A percentile compares a stretch with the other conserved stretches of the same genome.
These are phyloP conservation scores for Fusarium buharicum DNA, from an alignment of 2,329 filamentous ascomycete genomes.

Conservation along the genomic window DNA sequence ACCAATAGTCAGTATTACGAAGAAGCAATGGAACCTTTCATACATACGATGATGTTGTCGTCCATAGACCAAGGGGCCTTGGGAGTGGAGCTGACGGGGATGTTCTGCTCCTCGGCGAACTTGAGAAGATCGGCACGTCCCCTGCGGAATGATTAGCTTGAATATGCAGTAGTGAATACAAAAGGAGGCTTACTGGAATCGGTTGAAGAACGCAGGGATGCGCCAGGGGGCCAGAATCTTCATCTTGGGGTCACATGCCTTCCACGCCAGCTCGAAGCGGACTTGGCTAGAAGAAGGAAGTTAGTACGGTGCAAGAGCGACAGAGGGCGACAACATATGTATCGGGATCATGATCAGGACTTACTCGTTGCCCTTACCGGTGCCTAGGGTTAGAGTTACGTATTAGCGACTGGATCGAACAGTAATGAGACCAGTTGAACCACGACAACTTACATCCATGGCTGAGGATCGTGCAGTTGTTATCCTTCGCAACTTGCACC, in stretches of 20 bases:
- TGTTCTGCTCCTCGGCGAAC: conserved; percentile 73
- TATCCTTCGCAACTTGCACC: conserved; percentile 49
- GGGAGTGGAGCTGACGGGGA: conserved; percentile 79
- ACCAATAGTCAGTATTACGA: too few relatives aligned
- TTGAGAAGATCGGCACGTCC: conserved; percentile 69
- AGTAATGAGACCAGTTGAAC: conserved; percentile 61
- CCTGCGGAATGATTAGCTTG: not conserved
- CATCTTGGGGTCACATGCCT: conserved; percentile 67
- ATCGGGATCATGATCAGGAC: too few relatives aligned
- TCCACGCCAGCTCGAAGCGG: conserved; percentile 53
- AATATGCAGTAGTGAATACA: conserved; percentile 1
- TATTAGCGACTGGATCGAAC: too few relatives aligned
- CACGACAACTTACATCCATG: conserved; percentile 46
- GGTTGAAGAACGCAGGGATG: conserved; percentile 74
- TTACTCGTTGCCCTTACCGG: too few relatives aligned
- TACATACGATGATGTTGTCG: conserved; percentile 20
- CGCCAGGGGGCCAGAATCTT: conserved; percentile 80
- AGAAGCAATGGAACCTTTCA: too few relatives aligned
- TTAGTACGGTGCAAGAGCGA: conserved; percentile 54
- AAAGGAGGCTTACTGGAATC: conserved; percentile 57
- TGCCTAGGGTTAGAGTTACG: too few relatives aligned
- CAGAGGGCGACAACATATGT: too few relatives aligned
- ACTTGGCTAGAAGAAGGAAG: conserved; percentile 47
- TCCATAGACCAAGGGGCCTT: conserved; percentile 74
- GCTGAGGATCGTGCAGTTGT: conserved; percentile 55